These are phyloP conservation scores for Cyberlindnera subsufficiens DNA, from an alignment of 805 yeast genomes.

Conservation along the genomic window DNA sequence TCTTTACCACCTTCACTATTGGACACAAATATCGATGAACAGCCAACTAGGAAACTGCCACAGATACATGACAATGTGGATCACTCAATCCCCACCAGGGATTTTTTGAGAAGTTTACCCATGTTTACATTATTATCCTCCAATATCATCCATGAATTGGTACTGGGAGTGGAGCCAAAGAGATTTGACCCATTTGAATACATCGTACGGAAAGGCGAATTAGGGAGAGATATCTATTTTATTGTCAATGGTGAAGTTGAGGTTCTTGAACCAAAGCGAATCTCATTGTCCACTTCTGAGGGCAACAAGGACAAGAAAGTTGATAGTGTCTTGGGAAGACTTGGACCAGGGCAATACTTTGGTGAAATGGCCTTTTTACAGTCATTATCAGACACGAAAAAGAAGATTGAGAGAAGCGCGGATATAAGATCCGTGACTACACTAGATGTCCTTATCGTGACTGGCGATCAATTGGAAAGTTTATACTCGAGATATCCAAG, in stretches of 20 bases:
- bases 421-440: constrained; percentile 56
- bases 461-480: constrained; percentile 47
- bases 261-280: constrained; percentile 39
- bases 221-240: constrained; percentile 60
- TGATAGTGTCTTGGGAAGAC: constrained; percentile 47
- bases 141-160: constrained; percentile 56
- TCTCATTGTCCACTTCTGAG: constrained; percentile 16
- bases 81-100: constrained; percentile 50
- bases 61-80: constrained; percentile 38
- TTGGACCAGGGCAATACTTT: constrained; percentile 60
- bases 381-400: constrained; percentile 29
- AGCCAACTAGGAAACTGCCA: constrained; percentile 9
- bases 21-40: neutral
- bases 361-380: constrained; percentile 73
- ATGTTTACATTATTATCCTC: constrained; percentile 53
- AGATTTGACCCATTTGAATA: constrained; percentile 50
- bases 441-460: constrained; percentile 55
- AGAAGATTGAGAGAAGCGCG: constrained; percentile 42
- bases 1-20: constrained; percentile 1
- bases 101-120: constrained; percentile 51
- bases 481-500: constrained; percentile 54
- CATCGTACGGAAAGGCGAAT: constrained; percentile 53
- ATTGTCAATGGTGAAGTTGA: constrained; percentile 68
- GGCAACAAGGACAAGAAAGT: constrained; percentile 19
- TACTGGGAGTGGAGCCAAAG: constrained; percentile 54